A percentile compares a stretch with the other conserved stretches of the same genome.
These are phyloP conservation scores for Globisporangium perplexum DNA, from an alignment of 352 stramenopile species.

Conservation along the genomic window DNA sequence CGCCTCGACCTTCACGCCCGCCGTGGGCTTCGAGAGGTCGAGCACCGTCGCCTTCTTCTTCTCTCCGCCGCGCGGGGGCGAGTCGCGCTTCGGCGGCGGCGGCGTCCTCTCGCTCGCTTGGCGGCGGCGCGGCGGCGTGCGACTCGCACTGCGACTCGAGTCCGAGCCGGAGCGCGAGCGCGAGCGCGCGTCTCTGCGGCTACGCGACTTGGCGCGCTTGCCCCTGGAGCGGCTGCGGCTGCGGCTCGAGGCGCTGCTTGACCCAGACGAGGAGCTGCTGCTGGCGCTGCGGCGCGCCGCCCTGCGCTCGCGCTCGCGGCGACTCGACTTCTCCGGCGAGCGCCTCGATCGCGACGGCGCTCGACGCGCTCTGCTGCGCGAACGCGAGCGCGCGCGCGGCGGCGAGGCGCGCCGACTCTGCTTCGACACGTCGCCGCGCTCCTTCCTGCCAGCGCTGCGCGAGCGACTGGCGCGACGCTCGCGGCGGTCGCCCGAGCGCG, in stretches of 20 bases:
- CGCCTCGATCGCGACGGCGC: background rate
- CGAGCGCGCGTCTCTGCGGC: background rate
- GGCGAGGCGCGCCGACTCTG: slow-evolving; percentile 1
- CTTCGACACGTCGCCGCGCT: slow-evolving; percentile 1
- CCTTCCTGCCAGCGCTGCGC: slow-evolving; percentile 8
- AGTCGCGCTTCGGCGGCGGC: background rate
- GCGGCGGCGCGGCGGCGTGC: slow-evolving; percentile 4
- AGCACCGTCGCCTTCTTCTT: slow-evolving; percentile 7
- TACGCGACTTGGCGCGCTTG: slow-evolving; percentile 1
- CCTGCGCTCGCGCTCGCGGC: background rate
- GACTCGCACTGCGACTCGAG: slow-evolving; percentile 8
- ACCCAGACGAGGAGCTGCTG: slow-evolving; percentile 19
- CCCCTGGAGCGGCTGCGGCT: slow-evolving; percentile 17
- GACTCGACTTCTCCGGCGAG: background rate
- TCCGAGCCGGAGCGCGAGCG: slow-evolving; percentile 11
- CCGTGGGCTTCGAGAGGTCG: slow-evolving; percentile 10
- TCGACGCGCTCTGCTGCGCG: slow-evolving; percentile 6
- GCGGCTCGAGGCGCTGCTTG: slow-evolving; percentile 14
- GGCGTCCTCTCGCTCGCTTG: background rate
- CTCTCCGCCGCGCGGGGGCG: slow-evolving; percentile 1
- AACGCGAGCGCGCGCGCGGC: slow-evolving; percentile 4
- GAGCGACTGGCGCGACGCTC: slow-evolving; percentile 4
- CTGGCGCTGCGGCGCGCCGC: slow-evolving; percentile 10
- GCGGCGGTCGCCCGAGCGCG: slow-evolving; percentile 14
- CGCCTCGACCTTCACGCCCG: slow-evolving; percentile 6